Base-by-base conservation (phyloP, 2,329 filamentous ascomycete species). In the Dothistroma pini region DNA sequence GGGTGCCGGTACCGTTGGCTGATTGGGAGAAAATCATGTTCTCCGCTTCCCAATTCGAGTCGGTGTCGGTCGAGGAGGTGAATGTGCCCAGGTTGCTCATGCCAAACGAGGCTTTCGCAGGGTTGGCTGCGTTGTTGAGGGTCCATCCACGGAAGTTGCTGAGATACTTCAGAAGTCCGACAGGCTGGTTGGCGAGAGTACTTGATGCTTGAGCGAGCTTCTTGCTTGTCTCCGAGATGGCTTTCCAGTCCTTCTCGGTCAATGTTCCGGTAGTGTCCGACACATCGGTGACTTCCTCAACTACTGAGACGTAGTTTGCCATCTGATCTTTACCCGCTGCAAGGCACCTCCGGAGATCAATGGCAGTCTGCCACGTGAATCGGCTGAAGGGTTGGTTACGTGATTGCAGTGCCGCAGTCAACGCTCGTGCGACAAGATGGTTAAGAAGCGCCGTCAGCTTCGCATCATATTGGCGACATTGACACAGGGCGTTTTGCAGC, bases 51-150 rank as follows among this genome's bases (percentile, higher is more conserved):
- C 66, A 67, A 3, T 35, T 49, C 4, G 32, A 55, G 3, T 52
- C 35, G 9, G 8, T 0, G 2, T 57, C 59, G 16, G 59, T 63
- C 53, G 35, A 8, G 1, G 38, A 50, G 47, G 75, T 70, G 63
- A 81, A 78, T 2, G 68, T 72, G 32, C 75, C 73, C 2, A 81
- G 54, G 62, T 82, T 82, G 67, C 79, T 81, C 9, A 82, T 58
- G 66, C 80, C 78, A 57, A 77, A 81, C 5, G 77, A 78, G 16
- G 63, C 70, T 47, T 78, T 77, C 29, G 79, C 71, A 31, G 62
- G 60, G 56, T 75, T 65, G 4, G 75, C 75, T 9, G 80, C 54
- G 50, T 80, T 77, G 1, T 70, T 71, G 9, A 67, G 50, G 4
- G 73, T 71, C 79, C 79, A 82, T 9, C 68, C 66, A 4, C 75